These are phyloP conservation scores for Erodium moschatum DNA, from an alignment of 441 rosid species.

Conservation along the genomic window DNA sequence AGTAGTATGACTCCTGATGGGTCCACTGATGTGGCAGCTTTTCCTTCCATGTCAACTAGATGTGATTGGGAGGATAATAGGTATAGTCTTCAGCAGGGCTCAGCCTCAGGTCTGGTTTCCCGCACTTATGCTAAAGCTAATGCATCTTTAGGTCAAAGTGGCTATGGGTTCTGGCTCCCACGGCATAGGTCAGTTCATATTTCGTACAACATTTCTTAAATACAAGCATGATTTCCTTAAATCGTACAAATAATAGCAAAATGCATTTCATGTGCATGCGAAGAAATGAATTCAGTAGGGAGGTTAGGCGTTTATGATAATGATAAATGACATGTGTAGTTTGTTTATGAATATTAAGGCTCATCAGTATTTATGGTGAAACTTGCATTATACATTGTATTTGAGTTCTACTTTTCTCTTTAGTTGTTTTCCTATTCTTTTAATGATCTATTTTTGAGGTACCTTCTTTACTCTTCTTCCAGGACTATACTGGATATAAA, in stretches of 20 bases:
- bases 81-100: slow-evolving; percentile 19
- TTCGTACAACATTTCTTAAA: neutral
- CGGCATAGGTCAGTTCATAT: slow-evolving; percentile 48
- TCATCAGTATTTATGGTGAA: neutral
- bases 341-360: neutral
- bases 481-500: slow-evolving; percentile 46
- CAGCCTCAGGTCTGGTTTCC: slow-evolving; percentile 21
- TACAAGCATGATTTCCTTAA: no score
- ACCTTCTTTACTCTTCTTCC: slow-evolving; percentile 16
- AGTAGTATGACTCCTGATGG: slow-evolving; percentile 21
- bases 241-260: neutral
- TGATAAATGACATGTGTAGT: neutral
- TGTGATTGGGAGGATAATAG: slow-evolving; percentile 27
- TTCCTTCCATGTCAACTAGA: slow-evolving; percentile 21
- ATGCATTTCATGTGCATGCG: neutral
- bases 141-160: slow-evolving; percentile 27
- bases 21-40: slow-evolving; percentile 16
- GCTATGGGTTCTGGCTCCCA: slow-evolving; percentile 40
- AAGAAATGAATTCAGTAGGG: slow-evolving; percentile 1
- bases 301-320: neutral
- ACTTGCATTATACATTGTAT: neutral
- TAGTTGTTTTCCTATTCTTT: neutral
- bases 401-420: neutral
- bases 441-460: slow-evolving; percentile 8
- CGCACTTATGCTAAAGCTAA: slow-evolving; percentile 17